Base-by-base conservation (phyloP, 352 stramenopile genomes). In the Globisporangium spiculum region DNA sequence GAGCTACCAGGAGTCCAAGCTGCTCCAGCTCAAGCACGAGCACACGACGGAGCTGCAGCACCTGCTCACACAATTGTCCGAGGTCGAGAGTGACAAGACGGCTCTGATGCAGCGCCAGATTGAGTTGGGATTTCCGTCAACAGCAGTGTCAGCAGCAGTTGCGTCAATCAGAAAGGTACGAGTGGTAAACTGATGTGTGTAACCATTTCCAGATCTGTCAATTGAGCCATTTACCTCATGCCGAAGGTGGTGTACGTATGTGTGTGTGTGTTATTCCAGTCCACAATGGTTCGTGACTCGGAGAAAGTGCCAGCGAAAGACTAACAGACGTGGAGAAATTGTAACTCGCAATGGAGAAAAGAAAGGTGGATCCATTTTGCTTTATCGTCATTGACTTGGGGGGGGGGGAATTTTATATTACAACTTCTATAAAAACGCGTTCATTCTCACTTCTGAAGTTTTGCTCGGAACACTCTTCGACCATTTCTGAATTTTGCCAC, bases 31-130 rank as follows among this genome's bases (percentile, higher is more conserved):
- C n/a, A 83, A 88, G 41, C 75, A 89, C 36, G 74, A 88, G 22
- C 84, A 92, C 62, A 66, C 74, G 9, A 55, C 18, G 12, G 84
- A 93, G 68, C 63, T 94, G 52, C 81, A 91, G 60, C 75, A 88
- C 9, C 32, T 94, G n/a, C 70, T 94, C 22, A 63, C 73, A 52
- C 86, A 92, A 63, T 75, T 91, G 64, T 84, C 78, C 7, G 75
- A 90, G 48, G 71, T 75, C 7, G 86, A 92, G 55, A 89, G 81
- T 54, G 81, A 91, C 27, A 92, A 92, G 62, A 92, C 84, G 1
- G 65, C 72, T 30, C 61, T 92, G 27, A 79, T 90, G 73, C 80
- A 90, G 69, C 72, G 70, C 14, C 80, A 89, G 65, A 73, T 80
- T 26, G 75, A 82, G n/a, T 36, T 85, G 38, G 74, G 70, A 27